Percentiles rank a stretch among this genome's conserved stretches.
phyloP scores from a whole-genome alignment of 169 alveolate genomes.

The Miamiensis avidus region DNA sequence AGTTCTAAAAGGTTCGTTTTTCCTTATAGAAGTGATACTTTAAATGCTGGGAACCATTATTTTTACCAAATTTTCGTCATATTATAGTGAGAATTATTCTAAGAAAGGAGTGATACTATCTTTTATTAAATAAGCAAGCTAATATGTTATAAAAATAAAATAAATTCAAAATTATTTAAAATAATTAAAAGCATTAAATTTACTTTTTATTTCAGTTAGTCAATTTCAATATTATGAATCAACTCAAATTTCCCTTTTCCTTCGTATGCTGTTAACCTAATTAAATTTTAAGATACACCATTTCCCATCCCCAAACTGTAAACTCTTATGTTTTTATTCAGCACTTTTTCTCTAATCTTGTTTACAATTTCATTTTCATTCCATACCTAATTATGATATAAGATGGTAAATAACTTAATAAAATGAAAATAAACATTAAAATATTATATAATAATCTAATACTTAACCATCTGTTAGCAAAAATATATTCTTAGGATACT shows the following conservation, averaged over 20 bases:
- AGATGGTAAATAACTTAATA: no score
- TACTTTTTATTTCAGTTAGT: neutral
- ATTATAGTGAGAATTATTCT: no score
- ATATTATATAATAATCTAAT: no score
- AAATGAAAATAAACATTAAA: no score
- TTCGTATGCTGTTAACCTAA: neutral
- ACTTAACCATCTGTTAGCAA: neutral
- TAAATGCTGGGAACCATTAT: neutral
- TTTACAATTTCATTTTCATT: neutral
- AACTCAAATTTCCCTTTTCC: neutral
- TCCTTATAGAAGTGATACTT: neutral
- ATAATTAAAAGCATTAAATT: no score
- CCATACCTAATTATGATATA: no score
- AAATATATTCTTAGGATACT: no score
- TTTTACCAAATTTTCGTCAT: neutral
- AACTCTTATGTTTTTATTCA: neutral
- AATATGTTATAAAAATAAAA: no score
- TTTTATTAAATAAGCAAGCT: neutral
- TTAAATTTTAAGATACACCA: neutral
- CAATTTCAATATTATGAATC: neutral
- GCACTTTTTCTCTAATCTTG: neutral
- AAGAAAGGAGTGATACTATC: neutral
- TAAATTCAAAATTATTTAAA: no score
- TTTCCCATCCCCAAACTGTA: neutral
- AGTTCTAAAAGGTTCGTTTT: neutral